Base-by-base conservation (phyloP, 2,329 filamentous ascomycete species). In the Clarireedia hainanense region DNA sequence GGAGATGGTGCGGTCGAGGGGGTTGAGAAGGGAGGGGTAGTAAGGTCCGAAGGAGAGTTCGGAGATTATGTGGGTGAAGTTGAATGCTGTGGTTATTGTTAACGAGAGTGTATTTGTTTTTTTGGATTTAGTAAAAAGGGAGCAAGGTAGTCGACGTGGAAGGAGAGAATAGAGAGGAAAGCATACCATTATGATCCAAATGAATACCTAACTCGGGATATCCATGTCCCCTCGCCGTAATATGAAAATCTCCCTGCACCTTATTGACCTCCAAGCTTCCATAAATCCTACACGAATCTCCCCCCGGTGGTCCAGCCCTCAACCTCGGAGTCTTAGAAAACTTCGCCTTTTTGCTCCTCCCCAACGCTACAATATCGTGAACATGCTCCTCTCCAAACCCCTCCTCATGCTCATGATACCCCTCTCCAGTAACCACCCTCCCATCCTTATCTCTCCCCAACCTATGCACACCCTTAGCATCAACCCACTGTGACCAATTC, bases 11-110 rank as follows among this genome's bases (percentile, higher is more conserved):
- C 86, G 85, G 75, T 97, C 94, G 66, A 99, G 88, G 0, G 94
- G 94, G 74, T 99, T 99, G 67, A 87, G 81, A 55, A 99, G 85
- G 26, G 86, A 89, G 1, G 94, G 92, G 75, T 96, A 97, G 75
- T 91, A 96, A n/a, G 91, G 86, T 4, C 94, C 94, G 72, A 96
- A 99, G 57, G 91, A 96, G 64, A 99, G 83, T 72, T 99, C 94
- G 66, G 88, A 91, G 75, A 99, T 84, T 71, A 96, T 86, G 75
- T 99, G 94, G 34, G 90, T 92, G 79, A 99, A 99, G 79, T 99
- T 97, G 80, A 99, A 96, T 23, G 79, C 89, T 92, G 64, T 46
- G 9, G 20, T 5, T 45, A 9, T n/a, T 53, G 7, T 27, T 12
- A 20, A 50, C n/a, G 17, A 55, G 65, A 71, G 56, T 70, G 57